phyloP scores from a whole-genome alignment of 345 rosid species.

The Citrus trifoliata region DNA sequence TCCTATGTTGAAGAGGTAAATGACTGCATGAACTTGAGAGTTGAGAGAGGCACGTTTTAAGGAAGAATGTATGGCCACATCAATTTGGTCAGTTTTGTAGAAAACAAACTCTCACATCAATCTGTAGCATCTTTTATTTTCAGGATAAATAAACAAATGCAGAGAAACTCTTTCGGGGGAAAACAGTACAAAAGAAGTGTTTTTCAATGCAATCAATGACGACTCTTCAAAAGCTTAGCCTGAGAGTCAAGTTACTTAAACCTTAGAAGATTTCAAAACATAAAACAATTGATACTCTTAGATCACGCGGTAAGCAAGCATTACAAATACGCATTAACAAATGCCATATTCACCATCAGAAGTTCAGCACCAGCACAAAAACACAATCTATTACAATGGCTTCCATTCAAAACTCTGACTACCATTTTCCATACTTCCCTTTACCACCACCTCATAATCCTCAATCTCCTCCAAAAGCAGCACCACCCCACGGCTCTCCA shows the following conservation, averaged over 20 bases:
- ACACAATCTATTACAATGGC: neutral
- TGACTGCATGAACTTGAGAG: neutral
- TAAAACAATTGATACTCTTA: no score
- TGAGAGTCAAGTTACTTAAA: constrained; percentile 35
- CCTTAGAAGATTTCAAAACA: constrained; percentile 32
- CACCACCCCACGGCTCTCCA: constrained; percentile 7
- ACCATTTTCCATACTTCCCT: constrained; percentile 34
- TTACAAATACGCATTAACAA: constrained; percentile 17
- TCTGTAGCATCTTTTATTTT: neutral
- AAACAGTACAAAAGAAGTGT: constrained; percentile 18
- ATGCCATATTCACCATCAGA: constrained; percentile 1
- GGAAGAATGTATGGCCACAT: neutral
- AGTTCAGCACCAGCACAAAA: neutral
- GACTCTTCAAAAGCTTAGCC: constrained; percentile 34
- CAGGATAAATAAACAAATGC: neutral
- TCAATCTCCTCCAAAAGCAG: constrained; percentile 9
- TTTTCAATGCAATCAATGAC: constrained; percentile 44
- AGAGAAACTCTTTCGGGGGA: neutral
- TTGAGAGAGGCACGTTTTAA: neutral
- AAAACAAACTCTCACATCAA: neutral
- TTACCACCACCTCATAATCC: constrained; percentile 28
- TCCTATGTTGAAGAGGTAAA: neutral
- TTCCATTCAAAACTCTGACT: constrained; percentile 11
- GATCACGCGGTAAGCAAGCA: no score
- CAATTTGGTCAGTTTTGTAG: neutral